These are phyloP conservation scores for Ogataea angusta DNA, from an alignment of 805 yeast species.

Conservation along the genomic window DNA sequence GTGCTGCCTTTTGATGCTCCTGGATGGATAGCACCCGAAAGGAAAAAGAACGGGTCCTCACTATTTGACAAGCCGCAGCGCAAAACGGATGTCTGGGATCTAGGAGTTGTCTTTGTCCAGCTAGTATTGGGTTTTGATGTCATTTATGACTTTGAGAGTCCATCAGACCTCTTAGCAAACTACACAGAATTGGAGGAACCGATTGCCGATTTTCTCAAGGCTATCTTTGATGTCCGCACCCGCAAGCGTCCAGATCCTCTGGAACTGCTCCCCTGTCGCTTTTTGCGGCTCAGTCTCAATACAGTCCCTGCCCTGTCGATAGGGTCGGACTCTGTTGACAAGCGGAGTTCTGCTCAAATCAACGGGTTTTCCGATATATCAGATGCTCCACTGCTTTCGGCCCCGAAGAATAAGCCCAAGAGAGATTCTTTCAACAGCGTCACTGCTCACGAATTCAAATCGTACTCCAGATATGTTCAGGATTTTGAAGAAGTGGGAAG, in stretches of 20 bases:
- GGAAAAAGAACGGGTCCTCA: conserved; percentile 29
- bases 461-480: conserved; percentile 72
- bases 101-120: conserved; percentile 75
- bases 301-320: conserved; percentile 29
- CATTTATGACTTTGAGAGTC: conserved; percentile 52
- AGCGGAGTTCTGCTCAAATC: not conserved
- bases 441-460: conserved; percentile 18
- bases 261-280: conserved; percentile 80
- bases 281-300: conserved; percentile 67
- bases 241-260: conserved; percentile 78
- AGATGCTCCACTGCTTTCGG: conserved; percentile 14
- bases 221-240: conserved; percentile 61
- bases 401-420: conserved; percentile 15
- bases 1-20: conserved; percentile 28
- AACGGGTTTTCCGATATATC: conserved; percentile 23
- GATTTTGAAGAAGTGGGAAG: conserved; percentile 94
- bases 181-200: conserved; percentile 43
- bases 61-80: conserved; percentile 52
- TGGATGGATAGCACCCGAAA: conserved; percentile 83
- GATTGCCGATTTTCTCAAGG: conserved; percentile 61
- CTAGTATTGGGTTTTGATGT: conserved; percentile 59
- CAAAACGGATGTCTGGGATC: conserved; percentile 91
- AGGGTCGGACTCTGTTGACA: not conserved
- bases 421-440: conserved; percentile 30
- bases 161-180: conserved; percentile 55